phyloP scores from a whole-genome alignment of 176 grass and related monocot genomes.

The Triticum turgidum region DNA sequence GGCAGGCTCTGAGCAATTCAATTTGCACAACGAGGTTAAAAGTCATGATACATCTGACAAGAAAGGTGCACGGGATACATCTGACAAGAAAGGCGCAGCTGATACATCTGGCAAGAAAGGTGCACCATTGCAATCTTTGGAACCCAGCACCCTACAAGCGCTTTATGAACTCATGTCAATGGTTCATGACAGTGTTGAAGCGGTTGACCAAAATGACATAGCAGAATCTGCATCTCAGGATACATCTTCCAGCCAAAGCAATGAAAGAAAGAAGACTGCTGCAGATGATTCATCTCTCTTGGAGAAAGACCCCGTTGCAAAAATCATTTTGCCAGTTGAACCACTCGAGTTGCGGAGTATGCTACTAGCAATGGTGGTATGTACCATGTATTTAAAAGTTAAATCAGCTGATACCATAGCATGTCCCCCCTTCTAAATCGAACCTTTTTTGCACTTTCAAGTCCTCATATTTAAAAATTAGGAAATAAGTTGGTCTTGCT shows the following conservation, averaged over 20 bases:
- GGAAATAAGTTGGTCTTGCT: background rate
- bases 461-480: background rate
- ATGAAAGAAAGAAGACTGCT: slow-evolving; percentile 32
- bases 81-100: slow-evolving; percentile 25
- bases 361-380: slow-evolving; percentile 80
- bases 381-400: slow-evolving; percentile 11
- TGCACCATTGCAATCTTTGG: slow-evolving; percentile 55
- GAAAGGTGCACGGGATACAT: slow-evolving; percentile 18
- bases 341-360: slow-evolving; percentile 60
- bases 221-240: slow-evolving; percentile 24
- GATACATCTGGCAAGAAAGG: slow-evolving; percentile 36
- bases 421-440: background rate
- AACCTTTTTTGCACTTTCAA: background rate
- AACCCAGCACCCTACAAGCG: slow-evolving; percentile 60
- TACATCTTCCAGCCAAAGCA: slow-evolving; percentile 38
- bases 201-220: slow-evolving; percentile 45
- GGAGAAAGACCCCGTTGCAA: slow-evolving; percentile 56
- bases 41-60: slow-evolving; percentile 25
- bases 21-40: slow-evolving; percentile 19
- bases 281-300: slow-evolving; percentile 47
- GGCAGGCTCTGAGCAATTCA: slow-evolving; percentile 44
- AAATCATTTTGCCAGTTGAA: slow-evolving; percentile 66
- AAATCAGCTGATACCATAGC: background rate
- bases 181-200: slow-evolving; percentile 65
- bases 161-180: slow-evolving; percentile 77